A percentile compares a stretch with the other conserved stretches of the same genome.
These are phyloP conservation scores for Paxillus ammoniavirescens DNA, from an alignment of 768 basidiomycete genomes.

Conservation along the genomic window DNA sequence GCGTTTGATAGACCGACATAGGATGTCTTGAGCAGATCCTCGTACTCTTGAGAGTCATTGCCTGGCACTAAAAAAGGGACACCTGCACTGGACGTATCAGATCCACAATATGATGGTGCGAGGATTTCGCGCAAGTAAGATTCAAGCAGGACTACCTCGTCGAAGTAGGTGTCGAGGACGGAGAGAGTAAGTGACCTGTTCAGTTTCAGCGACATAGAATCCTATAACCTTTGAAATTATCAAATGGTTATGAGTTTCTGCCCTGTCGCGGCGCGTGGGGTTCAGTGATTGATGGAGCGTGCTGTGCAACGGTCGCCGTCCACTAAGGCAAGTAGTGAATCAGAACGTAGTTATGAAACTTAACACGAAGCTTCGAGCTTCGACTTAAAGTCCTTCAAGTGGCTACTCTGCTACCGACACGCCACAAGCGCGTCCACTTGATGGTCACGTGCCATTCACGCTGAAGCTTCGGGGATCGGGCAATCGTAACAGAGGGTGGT, in stretches of 20 bases:
- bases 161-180: slow-evolving; percentile 45
- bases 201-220: background rate
- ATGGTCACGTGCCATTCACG: background rate
- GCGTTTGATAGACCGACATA: slow-evolving; percentile 40
- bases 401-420: background rate
- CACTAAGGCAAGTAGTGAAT: background rate
- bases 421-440: slow-evolving; percentile 7
- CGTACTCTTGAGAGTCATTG: slow-evolving; percentile 31
- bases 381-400: too few species aligned
- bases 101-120: slow-evolving; percentile 1
- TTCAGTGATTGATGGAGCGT: background rate
- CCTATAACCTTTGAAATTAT: background rate
- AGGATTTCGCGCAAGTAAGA: slow-evolving; percentile 41
- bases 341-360: background rate
- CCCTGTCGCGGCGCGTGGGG: background rate
- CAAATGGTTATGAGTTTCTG: background rate
- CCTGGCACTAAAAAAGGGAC: background rate
- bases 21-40: slow-evolving; percentile 42
- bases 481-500: background rate
- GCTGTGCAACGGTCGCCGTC: background rate
- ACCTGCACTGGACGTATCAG: slow-evolving; percentile 13
- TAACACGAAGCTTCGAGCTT: too few species aligned
- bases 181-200: slow-evolving; percentile 21
- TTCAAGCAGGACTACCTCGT: slow-evolving; percentile 37
- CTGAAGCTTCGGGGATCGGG: too few species aligned